These are phyloP conservation scores for Kalmusia sp. DNA, from an alignment of 2,329 filamentous ascomycete species.

Conservation along the genomic window DNA sequence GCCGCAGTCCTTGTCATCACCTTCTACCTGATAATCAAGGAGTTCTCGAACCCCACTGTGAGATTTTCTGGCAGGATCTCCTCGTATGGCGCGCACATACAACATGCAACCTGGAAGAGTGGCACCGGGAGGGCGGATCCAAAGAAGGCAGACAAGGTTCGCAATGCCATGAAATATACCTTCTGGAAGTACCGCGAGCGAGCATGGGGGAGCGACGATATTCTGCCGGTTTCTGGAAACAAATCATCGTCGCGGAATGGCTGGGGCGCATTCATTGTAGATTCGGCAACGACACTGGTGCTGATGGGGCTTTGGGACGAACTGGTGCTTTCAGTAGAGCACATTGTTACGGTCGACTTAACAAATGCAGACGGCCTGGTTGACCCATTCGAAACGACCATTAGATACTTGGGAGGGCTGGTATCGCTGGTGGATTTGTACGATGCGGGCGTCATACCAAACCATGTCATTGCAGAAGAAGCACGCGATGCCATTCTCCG, in stretches of 20 bases:
- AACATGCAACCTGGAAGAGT: constrained; percentile 42
- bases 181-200: constrained; percentile 48
- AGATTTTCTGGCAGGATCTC: constrained; percentile 18
- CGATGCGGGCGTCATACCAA: constrained; percentile 49
- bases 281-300: constrained; percentile 48
- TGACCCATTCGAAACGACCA: constrained; percentile 53
- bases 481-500: constrained; percentile 43
- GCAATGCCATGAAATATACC: constrained; percentile 49
- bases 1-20: constrained; percentile 48
- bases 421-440: constrained; percentile 50
- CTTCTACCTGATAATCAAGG: constrained; percentile 49
- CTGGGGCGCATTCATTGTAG: constrained; percentile 53
- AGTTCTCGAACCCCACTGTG: constrained; percentile 42
- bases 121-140: constrained; percentile 44
- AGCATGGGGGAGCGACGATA: constrained; percentile 51
- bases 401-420: constrained; percentile 49
- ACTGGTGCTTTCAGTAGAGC: constrained; percentile 46
- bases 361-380: constrained; percentile 42
- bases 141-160: constrained; percentile 41
- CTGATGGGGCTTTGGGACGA: constrained; percentile 54
- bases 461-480: constrained; percentile 36
- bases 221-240: constrained; percentile 47
- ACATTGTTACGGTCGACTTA: constrained; percentile 49
- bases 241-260: constrained; percentile 46
- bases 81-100: constrained; percentile 37